phyloP scores from a whole-genome alignment of 352 stramenopile genomes.

The Pythium sukuiense region DNA sequence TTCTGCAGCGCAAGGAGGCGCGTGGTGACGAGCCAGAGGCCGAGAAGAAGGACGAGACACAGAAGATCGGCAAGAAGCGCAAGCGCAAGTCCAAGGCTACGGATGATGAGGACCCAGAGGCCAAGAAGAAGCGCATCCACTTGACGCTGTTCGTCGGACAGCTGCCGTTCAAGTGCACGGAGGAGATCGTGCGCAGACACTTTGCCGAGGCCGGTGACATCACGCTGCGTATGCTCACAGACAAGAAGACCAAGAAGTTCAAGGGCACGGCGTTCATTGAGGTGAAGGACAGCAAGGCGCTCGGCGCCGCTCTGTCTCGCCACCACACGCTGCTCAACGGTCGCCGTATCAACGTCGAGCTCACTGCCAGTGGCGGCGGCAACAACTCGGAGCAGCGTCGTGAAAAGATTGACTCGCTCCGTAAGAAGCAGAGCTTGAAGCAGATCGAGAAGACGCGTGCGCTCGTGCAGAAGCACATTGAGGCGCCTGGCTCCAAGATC shows the following conservation, averaged over 20 bases:
- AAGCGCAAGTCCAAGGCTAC: constrained; percentile 37
- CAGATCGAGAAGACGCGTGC: constrained; percentile 84
- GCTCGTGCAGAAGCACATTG: constrained; percentile 80
- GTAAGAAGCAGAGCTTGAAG: constrained; percentile 82
- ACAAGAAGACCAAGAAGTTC: constrained; percentile 84
- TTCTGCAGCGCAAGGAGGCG: constrained; percentile 48
- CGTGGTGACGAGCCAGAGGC: constrained; percentile 34
- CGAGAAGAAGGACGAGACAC: constrained; percentile 28
- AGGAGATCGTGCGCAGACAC: constrained; percentile 61
- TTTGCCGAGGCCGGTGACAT: constrained; percentile 79
- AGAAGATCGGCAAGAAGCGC: constrained; percentile 45
- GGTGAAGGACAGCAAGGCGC: constrained; percentile 78
- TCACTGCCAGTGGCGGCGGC: constrained; percentile 76
- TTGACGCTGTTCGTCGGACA: constrained; percentile 86
- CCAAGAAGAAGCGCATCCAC: constrained; percentile 80
- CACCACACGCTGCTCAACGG: constrained; percentile 81
- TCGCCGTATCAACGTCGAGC: constrained; percentile 86
- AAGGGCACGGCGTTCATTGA: constrained; percentile 87
- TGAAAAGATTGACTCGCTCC: constrained; percentile 64
- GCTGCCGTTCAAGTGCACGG: constrained; percentile 74
- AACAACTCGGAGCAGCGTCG: constrained; percentile 80
- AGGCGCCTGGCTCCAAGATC: constrained; percentile 69
- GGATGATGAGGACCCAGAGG: constrained; percentile 23
- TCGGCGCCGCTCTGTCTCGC: constrained; percentile 71
- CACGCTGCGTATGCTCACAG: constrained; percentile 76